Evolutionary conservation across 495 filamentous ascomycete genomes (phyloP).

Genomic region (Evernia prunastri): DNA sequence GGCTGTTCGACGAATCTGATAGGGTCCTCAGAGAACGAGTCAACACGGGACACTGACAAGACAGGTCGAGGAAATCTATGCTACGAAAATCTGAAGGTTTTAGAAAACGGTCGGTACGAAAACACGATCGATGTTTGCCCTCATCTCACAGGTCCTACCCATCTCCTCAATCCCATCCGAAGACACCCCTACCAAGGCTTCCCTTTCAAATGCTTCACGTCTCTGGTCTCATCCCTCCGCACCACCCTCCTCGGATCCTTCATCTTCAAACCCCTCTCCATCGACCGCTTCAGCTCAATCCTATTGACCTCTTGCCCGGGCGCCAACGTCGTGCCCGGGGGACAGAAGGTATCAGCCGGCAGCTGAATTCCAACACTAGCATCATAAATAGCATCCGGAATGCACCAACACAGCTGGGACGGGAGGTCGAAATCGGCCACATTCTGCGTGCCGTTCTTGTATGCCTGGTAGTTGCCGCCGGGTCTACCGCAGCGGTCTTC

Average conservation of each 20-base stretch:
- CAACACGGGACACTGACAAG: too few relatives aligned
- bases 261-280: neutral
- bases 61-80: too few relatives aligned
- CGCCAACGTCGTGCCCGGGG: neutral
- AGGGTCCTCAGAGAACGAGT: too few relatives aligned
- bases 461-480: conserved; percentile 7
- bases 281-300: neutral
- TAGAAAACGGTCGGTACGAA: too few relatives aligned
- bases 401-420: conserved; percentile 7
- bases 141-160: too few relatives aligned
- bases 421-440: conserved; percentile 14
- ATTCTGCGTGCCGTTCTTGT: conserved; percentile 1
- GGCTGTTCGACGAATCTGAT: too few relatives aligned
- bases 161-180: neutral
- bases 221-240: neutral
- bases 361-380: conserved; percentile 13
- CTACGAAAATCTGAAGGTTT: neutral
- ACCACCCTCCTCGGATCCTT: neutral
- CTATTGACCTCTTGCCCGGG: neutral
- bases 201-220: neutral
- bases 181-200: neutral
- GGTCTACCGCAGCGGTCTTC: conserved; percentile 1
- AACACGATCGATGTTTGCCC: neutral
- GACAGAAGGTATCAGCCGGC: conserved; percentile 7
- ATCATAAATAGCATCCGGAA: conserved; percentile 11